phyloP scores from a whole-genome alignment of 805 yeast species.

The Candida arabinofermentans region DNA sequence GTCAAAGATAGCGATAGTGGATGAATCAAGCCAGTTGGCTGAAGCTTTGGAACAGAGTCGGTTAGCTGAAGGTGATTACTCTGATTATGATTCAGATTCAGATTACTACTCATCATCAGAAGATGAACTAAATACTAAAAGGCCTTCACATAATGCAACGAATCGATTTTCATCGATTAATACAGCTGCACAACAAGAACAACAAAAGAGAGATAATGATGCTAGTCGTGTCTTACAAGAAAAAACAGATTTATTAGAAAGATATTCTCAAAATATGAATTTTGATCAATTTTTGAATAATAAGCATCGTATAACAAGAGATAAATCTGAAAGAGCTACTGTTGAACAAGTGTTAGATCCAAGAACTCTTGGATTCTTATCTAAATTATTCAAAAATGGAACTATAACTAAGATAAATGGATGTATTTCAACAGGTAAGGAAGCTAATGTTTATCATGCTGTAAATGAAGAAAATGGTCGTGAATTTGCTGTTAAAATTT shows the following conservation, averaged over 20 bases:
- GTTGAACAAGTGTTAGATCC: conserved; percentile 97
- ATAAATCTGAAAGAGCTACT: conserved; percentile 91
- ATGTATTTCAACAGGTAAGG: conserved; percentile 94
- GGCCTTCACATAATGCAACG: not conserved
- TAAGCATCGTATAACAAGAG: conserved; percentile 61
- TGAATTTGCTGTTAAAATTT: conserved; percentile 87
- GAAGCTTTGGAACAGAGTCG: not conserved
- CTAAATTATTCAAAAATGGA: conserved; percentile 79
- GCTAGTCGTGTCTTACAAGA: conserved; percentile 23
- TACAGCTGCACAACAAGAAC: conserved; percentile 2
- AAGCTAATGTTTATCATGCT: conserved; percentile 97
- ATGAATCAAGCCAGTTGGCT: not conserved
- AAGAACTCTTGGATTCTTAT: conserved; percentile 78
- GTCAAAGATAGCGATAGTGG: too few relatives aligned
- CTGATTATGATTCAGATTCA: not conserved
- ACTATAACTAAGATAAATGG: conserved; percentile 85
- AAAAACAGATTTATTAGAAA: conserved; percentile 51
- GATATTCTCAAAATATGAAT: conserved; percentile 61
- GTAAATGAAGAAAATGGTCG: conserved; percentile 38
- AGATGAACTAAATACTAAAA: not conserved
- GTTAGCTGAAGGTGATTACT: not conserved
- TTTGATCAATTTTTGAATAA: conserved; percentile 53
- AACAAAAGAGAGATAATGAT: not conserved
- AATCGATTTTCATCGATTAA: not conserved
- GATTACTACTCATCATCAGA: conserved; percentile 1